phyloP scores from a whole-genome alignment of 2,329 filamentous ascomycete species.

The Macrophomina pseudophaseolina region DNA sequence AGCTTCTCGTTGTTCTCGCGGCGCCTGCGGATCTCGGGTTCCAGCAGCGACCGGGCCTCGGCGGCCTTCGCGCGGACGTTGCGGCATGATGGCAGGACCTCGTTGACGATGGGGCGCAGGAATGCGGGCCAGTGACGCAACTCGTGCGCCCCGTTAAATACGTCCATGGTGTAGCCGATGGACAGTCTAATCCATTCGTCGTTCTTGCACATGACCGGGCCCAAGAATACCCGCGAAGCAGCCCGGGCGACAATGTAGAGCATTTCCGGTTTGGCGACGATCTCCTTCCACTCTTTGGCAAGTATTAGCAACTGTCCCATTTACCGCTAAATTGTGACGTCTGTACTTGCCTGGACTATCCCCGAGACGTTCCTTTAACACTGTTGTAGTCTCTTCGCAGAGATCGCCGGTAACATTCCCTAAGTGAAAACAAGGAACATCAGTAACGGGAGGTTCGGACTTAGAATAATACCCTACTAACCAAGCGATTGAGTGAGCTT shows the following conservation, averaged over 20 bases:
- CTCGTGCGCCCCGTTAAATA: too few relatives aligned
- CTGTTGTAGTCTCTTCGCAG: background rate
- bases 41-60: slow-evolving; percentile 35
- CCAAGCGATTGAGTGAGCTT: background rate
- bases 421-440: background rate
- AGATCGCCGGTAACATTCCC: background rate
- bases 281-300: background rate
- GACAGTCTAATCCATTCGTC: background rate
- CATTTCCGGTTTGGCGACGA: background rate
- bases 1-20: background rate
- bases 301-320: background rate
- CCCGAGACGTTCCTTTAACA: background rate
- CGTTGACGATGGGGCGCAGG: background rate
- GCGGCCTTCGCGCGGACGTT: slow-evolving; percentile 29
- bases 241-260: background rate
- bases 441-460: background rate
- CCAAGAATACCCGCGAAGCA: background rate
- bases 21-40: slow-evolving; percentile 40
- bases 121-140: background rate
- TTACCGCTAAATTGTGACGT: background rate
- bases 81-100: slow-evolving; percentile 30
- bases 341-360: background rate
- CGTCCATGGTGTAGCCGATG: background rate
- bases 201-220: background rate
- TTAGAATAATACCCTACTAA: background rate